These are phyloP conservation scores for Suhomyces sp. DNA, from an alignment of 805 yeast genomes.

Conservation along the genomic window DNA sequence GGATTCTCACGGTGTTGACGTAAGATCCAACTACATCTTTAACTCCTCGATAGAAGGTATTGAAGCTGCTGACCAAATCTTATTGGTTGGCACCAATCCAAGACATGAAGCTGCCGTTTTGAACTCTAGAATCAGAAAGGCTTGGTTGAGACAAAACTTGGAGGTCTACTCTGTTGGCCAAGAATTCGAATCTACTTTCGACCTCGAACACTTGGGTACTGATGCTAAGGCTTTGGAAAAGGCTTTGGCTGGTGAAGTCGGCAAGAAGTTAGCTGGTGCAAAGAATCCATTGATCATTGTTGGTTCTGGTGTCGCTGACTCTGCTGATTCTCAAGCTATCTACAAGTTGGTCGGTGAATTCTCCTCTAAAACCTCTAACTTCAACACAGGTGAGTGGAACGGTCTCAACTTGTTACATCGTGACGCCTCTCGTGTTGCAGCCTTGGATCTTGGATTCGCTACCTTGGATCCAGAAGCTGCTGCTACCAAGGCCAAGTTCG, in stretches of 20 bases:
- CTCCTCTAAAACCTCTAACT: constrained; percentile 51
- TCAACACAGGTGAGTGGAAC: constrained; percentile 73
- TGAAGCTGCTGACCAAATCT: constrained; percentile 78
- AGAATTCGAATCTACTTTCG: constrained; percentile 73
- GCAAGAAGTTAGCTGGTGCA: constrained; percentile 64
- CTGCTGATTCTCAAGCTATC: constrained; percentile 59
- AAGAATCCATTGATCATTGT: constrained; percentile 73
- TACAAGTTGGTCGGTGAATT: constrained; percentile 61
- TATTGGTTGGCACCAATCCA: constrained; percentile 83
- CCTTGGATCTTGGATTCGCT: constrained; percentile 79
- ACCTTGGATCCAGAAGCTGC: constrained; percentile 46
- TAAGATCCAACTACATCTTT: constrained; percentile 77
- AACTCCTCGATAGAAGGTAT: constrained; percentile 77
- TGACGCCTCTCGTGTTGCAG: constrained; percentile 85
- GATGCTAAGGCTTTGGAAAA: constrained; percentile 52
- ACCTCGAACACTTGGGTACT: constrained; percentile 60
- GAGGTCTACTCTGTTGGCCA: constrained; percentile 75
- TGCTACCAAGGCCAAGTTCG: constrained; percentile 60
- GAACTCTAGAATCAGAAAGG: constrained; percentile 78
- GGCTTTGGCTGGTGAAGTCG: constrained; percentile 67
- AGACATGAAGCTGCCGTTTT: constrained; percentile 88
- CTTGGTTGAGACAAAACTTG: constrained; percentile 67
- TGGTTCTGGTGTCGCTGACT: constrained; percentile 76
- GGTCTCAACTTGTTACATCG: constrained; percentile 80
- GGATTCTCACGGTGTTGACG: constrained; percentile 62